A percentile compares a stretch with the other conserved stretches of the same genome.
These are phyloP conservation scores for Calocera cornea DNA, from an alignment of 768 basidiomycete species.

Conservation along the genomic window DNA sequence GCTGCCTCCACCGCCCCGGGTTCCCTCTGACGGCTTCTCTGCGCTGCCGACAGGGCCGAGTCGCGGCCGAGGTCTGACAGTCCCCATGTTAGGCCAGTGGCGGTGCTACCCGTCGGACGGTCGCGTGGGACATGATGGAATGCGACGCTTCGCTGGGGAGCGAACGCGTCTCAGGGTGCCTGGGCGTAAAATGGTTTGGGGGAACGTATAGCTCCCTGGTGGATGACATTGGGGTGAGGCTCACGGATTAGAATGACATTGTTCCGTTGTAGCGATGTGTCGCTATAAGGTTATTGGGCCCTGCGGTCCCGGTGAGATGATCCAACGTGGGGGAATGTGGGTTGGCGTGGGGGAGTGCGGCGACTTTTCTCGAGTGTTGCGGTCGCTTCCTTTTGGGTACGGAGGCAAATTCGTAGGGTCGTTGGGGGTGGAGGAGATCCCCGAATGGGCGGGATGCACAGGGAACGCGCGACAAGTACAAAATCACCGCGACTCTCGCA, in stretches of 20 bases:
- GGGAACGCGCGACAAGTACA: constrained; percentile 5
- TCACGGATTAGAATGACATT: background rate
- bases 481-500: background rate
- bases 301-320: background rate
- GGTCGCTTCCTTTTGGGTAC: background rate
- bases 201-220: background rate
- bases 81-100: background rate
- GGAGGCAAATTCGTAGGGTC: background rate
- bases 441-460: background rate
- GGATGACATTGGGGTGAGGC: background rate
- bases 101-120: background rate
- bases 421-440: constrained; percentile 4
- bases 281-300: background rate
- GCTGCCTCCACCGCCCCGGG: background rate
- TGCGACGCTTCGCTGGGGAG: background rate
- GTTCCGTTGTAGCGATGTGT: background rate
- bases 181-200: background rate
- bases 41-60: background rate
- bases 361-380: background rate
- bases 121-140: background rate
- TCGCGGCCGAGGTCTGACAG: background rate
- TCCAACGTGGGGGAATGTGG: background rate
- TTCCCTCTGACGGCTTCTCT: background rate
- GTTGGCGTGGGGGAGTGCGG: background rate
- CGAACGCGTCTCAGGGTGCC: constrained; percentile 3